Base-by-base conservation (phyloP, 164 flowering plant species). In the Malania oleifera region DNA sequence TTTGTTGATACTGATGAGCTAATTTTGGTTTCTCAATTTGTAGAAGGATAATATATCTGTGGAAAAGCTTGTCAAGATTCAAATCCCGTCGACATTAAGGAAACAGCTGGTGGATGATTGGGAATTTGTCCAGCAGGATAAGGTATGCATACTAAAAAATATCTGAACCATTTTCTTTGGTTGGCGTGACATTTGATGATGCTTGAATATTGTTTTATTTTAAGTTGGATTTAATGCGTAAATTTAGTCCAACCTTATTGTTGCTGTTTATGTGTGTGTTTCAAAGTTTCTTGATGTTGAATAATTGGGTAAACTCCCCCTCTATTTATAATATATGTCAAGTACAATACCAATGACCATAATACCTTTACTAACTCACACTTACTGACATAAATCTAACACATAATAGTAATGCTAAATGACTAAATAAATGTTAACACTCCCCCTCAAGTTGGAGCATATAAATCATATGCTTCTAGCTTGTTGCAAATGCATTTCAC, bases 51-150 rank as follows among this genome's bases (percentile, higher is more conserved):
- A 75, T 49, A 57, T 45, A 18, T 56, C 84, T n/a, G 51, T 66
- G 10, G 91, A 83, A 41, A 90, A 81, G 73, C 84, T 72, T 52
- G 69, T 84, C 66, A 90, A 90, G 84, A 78, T 93, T 48, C 96
- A 82, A 68, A 82, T 93, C 61, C 97, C 99, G 19, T 59, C 82
- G n/a, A 70, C 80, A 22, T 59, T 93, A 25, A 90, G 72, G 73
- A 93, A 90, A 75, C 97, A 82, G 65, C 73, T 93, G 26, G 82
- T 88, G 70, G 95, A 88, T 76, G 99, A 93, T 65, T 86, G 86
- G 82, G 92, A 93, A 53, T 88, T 69, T 68, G 75, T 93, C 50
- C 89, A 82, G 69, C 84, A 81, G 67, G 88, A 86, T 61, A 90
- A 88, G 97, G 99, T 93, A 75, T 43, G 39, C 54, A 23, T 43